phyloP scores from a whole-genome alignment of 352 stramenopile species.

The Pythium phragmitis region DNA sequence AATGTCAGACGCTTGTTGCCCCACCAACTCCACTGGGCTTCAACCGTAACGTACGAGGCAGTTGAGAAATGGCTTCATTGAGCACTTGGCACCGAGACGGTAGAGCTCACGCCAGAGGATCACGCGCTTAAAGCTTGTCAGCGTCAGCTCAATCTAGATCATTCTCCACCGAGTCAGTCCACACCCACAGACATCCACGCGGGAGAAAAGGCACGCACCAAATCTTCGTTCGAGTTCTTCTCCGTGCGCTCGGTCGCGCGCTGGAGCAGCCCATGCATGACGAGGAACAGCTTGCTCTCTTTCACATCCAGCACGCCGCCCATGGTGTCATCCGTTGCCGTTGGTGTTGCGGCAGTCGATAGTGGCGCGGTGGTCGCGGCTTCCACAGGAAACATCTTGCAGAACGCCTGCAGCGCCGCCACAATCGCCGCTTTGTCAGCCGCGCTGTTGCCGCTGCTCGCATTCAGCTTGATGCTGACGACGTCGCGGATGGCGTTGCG shows the following conservation, averaged over 20 bases:
- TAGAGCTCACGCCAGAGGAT: constrained; percentile 83
- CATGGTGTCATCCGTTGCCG: constrained; percentile 28
- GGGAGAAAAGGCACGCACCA: constrained; percentile 32
- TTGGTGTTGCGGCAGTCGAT: constrained; percentile 1
- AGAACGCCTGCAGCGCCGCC: constrained; percentile 69
- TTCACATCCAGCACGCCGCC: constrained; percentile 62
- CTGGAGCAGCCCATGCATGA: constrained; percentile 68
- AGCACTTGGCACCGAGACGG: constrained; percentile 76
- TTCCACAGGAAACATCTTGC: constrained; percentile 69
- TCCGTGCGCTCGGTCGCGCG: constrained; percentile 59
- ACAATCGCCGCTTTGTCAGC: constrained; percentile 45
- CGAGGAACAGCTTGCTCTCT: constrained; percentile 72
- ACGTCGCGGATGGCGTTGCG: constrained; percentile 78
- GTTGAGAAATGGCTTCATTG: constrained; percentile 77
- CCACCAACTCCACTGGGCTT: not conserved
- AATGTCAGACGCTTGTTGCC: not conserved
- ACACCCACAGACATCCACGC: not conserved
- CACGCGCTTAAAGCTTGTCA: constrained; percentile 71
- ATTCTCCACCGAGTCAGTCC: not conserved
- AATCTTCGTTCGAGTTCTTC: constrained; percentile 46
- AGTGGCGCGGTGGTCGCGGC: constrained; percentile 33
- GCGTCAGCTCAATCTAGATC: constrained; percentile 53
- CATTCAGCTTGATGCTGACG: constrained; percentile 42
- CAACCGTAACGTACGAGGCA: constrained; percentile 43
- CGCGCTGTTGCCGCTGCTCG: constrained; percentile 31